These are phyloP conservation scores for Geum urbanum DNA, from an alignment of 306 rosid genomes.

Conservation along the genomic window DNA sequence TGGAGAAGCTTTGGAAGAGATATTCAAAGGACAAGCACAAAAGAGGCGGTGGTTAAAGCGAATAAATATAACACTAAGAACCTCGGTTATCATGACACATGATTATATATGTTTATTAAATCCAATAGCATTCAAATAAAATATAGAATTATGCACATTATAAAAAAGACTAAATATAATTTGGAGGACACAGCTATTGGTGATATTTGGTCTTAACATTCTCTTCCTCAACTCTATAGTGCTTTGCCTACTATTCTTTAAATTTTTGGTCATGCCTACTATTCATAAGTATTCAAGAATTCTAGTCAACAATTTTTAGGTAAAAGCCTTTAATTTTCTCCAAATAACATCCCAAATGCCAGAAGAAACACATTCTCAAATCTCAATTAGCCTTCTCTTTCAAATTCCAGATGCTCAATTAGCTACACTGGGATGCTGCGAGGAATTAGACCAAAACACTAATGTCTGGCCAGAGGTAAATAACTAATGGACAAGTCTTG, in stretches of 20 bases:
- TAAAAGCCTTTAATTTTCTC: not conserved
- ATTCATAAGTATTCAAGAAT: not conserved
- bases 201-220: conserved; percentile 3
- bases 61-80: not conserved
- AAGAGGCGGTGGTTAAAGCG: conserved; percentile 21
- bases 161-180: not conserved
- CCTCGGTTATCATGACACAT: conserved; percentile 12
- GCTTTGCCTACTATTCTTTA: conserved; percentile 10
- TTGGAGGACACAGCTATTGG: not conserved
- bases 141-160: not conserved
- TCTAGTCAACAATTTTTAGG: conserved; percentile 3
- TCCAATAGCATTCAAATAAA: not conserved
- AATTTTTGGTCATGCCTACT: conserved; percentile 5
- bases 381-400: not conserved
- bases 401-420: not conserved
- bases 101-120: not conserved
- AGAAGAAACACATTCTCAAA: conserved; percentile 11
- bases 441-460: not conserved
- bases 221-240: conserved; percentile 4
- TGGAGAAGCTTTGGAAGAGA: conserved; percentile 23
- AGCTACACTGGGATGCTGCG: not conserved
- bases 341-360: not conserved
- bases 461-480: not conserved
- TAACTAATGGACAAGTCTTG: too few relatives aligned
- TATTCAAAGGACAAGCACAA: conserved; percentile 32